Percentiles rank a stretch among this genome's conserved stretches.
phyloP scores from a whole-genome alignment of 495 filamentous ascomycete genomes.

The Penicillium malachiteum region DNA sequence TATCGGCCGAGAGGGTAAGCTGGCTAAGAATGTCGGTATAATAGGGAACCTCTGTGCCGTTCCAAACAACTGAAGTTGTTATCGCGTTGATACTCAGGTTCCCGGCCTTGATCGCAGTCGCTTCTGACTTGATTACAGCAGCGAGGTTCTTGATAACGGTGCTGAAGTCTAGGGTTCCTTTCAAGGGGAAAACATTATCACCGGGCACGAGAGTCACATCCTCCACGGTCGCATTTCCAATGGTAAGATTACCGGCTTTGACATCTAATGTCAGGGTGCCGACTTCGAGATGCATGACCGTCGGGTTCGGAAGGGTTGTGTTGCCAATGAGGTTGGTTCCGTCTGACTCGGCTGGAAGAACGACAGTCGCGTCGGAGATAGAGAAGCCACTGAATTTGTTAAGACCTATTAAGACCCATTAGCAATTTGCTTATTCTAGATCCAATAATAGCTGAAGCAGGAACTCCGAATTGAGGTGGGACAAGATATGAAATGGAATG shows the following conservation, averaged over 20 bases:
- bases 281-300: slow-evolving; percentile 33
- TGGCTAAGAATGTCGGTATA: slow-evolving; percentile 35
- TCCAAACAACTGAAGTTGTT: slow-evolving; percentile 26
- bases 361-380: slow-evolving; percentile 26
- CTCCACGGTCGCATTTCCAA: slow-evolving; percentile 56
- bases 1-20: slow-evolving; percentile 29
- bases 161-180: slow-evolving; percentile 32
- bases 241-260: slow-evolving; percentile 27
- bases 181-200: slow-evolving; percentile 54
- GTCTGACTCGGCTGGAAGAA: slow-evolving; percentile 26
- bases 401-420: background rate
- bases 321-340: slow-evolving; percentile 40
- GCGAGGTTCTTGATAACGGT: slow-evolving; percentile 27
- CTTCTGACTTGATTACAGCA: slow-evolving; percentile 25
- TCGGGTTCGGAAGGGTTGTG: slow-evolving; percentile 37
- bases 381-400: slow-evolving; percentile 22
- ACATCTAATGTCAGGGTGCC: slow-evolving; percentile 35
- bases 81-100: slow-evolving; percentile 31
- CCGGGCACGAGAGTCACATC: slow-evolving; percentile 60
- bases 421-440: slow-evolving; percentile 7
- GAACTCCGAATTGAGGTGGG: no score
- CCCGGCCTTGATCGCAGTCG: slow-evolving; percentile 24
- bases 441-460: no score
- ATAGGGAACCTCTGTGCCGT: slow-evolving; percentile 33
- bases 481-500: no score